Evolutionary conservation across 208 protist genomes (phyloP).

Genomic region (Trypanosoma rangeli): DNA sequence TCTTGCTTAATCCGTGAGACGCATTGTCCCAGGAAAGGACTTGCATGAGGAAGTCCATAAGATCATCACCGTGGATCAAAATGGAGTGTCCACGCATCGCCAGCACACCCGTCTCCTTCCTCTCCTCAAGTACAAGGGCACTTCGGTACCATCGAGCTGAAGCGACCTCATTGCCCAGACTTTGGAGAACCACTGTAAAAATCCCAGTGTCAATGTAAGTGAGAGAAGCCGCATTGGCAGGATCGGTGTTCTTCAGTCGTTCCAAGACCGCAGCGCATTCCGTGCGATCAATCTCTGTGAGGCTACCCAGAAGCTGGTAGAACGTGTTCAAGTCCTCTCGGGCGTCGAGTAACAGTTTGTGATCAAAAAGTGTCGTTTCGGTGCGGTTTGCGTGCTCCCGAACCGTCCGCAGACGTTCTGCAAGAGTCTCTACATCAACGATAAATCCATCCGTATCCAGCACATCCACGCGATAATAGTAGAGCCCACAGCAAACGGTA

Average conservation of each 20-base stretch:
- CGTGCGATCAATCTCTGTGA: slow-evolving; percentile 42
- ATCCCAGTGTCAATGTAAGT: slow-evolving; percentile 50
- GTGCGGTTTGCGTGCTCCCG: slow-evolving; percentile 23
- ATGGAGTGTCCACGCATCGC: slow-evolving; percentile 39
- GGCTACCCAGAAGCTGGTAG: slow-evolving; percentile 41
- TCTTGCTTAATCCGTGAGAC: not conserved
- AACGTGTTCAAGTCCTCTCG: slow-evolving; percentile 43
- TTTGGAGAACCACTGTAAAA: slow-evolving; percentile 61
- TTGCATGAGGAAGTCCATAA: slow-evolving; percentile 19
- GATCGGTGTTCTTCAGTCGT: slow-evolving; percentile 55
- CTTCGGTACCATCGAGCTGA: slow-evolving; percentile 23
- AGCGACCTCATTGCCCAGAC: not conserved
- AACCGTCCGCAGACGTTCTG: slow-evolving; percentile 13
- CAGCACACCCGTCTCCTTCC: not conserved
- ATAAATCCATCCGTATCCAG: slow-evolving; percentile 38
- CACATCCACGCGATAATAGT: slow-evolving; percentile 72
- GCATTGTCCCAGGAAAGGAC: slow-evolving; percentile 1
- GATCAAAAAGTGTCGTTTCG: slow-evolving; percentile 23
- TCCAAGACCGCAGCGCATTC: slow-evolving; percentile 56
- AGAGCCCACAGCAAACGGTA: slow-evolving; percentile 67
- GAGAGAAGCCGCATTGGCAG: slow-evolving; percentile 63
- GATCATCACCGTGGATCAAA: slow-evolving; percentile 29
- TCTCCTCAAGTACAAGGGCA: slow-evolving; percentile 24
- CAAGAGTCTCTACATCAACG: slow-evolving; percentile 5
- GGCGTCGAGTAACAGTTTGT: slow-evolving; percentile 37